Evolutionary conservation across 192 early-diverging fungal genomes (phyloP), one percentile per base, ranked within the genome.

Genomic region (Thoreauomyces humboldtii): DNA sequence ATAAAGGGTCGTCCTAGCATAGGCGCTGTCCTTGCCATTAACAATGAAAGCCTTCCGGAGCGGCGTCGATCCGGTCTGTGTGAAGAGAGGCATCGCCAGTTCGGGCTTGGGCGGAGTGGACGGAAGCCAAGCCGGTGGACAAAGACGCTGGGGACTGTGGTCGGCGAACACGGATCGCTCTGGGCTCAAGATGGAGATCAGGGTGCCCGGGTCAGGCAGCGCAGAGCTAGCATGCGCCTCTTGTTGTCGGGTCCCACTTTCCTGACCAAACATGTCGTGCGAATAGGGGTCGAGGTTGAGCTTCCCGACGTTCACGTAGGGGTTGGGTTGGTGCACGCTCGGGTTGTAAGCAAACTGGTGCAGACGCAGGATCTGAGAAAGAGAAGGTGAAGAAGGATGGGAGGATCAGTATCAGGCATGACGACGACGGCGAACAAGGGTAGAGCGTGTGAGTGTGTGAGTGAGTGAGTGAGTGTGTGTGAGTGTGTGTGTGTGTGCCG

Each of bases 281-380:
- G 54, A 24, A 34, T 69, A 69, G 34, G 34, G 42, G 15, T 46
- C 41, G 17, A 61, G 38, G 50, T 69, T 62, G 48, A 69, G 52
- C 36, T 69, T 69, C 22, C 59, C 36, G 4, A 60, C 46, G 41
- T 69, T 52, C 7, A 69, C 59, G 32, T 69, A 69, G 14, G 67
- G 67, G 51, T 69, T 69, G 2, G 67, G 67, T 22, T 38, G 19
- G 38, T 62, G 44, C 12, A 62, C 59, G 33, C 67, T 60, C 11
- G 67, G 67, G n/a, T 69, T 59, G 48, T 43, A 62, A 14, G 67
- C 59, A 34, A 45, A 69, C 44, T 69, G 59, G 29, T 69, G 67
- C 14, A 69, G 59, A 2, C 67, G 58, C n/a, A 55, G 51, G 33
- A 69, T 60, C 67, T 69, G n/a, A n/a, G n/a, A n/a, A n/a, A n/a